Base-by-base conservation (phyloP, 805 yeast species). In the Diddensiella santjacobensis region DNA sequence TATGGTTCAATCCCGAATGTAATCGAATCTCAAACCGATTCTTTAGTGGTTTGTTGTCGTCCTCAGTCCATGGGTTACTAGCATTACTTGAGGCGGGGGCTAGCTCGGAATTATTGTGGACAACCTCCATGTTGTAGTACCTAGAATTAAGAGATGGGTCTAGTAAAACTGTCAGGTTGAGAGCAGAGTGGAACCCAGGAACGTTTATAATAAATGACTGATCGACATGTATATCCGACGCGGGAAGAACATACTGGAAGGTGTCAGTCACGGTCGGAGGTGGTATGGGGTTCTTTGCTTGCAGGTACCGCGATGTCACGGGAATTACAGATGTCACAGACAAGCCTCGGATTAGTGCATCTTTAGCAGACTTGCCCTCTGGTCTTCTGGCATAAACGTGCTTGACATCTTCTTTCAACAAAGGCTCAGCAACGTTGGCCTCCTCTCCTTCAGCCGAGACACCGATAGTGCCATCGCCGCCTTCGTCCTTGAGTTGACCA, bases 161-260 rank as follows among this genome's bases (percentile, higher is more conserved):
- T 44, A 81, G 64, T 22, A 70, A 64, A 3, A 75, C 73, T 19
- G 69, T 58, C 3, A 79, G 60, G 3, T 74, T 67, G 40, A 79
- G 61, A 1, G 80, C 71, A 29, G 73, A 72, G 35, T 77, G 74
- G 39, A 68, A 66, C 10, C 71, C 62, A 10, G 83, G 81, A 45
- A 81, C 62, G 13, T 70, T 68, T 20, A 79, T 52, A 3, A 80
- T 56, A 55, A 69, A 75, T 8, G 73, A 68, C 15, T 67, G 59
- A 1, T 69, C 62, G 18, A 65, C 66, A 45, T 55, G 62, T 39
- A 62, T 66, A 24, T 66, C 54, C 13, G 79, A 51, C 3, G 60
- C 71, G 18, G 65, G 65, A 36, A 72, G 56, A 22, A 53, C 56
- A 40, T 66, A 61, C 55, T 71, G 73, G 52, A 71, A 71, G 62